Percentiles rank a stretch among this genome's conserved stretches.
Evolutionary conservation across 768 basidiomycete genomes (phyloP).

Genomic region (Kwoniella europaea): DNA sequence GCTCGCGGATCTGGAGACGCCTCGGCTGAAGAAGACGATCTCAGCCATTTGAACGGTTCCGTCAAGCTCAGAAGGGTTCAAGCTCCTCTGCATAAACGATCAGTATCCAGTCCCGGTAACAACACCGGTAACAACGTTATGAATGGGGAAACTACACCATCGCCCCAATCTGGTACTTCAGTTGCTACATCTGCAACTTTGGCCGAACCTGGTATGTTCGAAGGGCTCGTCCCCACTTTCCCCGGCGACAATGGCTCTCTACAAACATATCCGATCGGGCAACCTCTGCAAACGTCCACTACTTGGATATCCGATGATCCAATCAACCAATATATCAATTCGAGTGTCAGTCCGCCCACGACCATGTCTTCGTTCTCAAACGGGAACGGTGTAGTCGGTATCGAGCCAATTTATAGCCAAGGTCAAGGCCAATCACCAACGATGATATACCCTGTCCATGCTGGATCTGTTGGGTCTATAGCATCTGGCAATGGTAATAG

Average conservation of each 20-base stretch:
- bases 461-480: constrained; percentile 1
- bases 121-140: not conserved
- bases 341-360: constrained; percentile 11
- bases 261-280: not conserved
- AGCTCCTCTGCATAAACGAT: constrained; percentile 17
- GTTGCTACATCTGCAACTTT: constrained; percentile 33
- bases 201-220: constrained; percentile 32
- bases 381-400: not conserved
- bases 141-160: constrained; percentile 22
- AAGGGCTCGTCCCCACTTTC: constrained; percentile 38
- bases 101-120: constrained; percentile 14
- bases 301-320: constrained; percentile 26
- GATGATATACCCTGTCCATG: not conserved
- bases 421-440: constrained; percentile 7
- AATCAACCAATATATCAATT: constrained; percentile 15
- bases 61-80: constrained; percentile 44
- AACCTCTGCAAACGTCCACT: constrained; percentile 10
- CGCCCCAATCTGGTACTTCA: constrained; percentile 23
- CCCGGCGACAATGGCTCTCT: constrained; percentile 15
- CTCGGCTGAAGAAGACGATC: constrained; percentile 50
- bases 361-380: constrained; percentile 3
- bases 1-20: not conserved
- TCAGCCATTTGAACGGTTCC: constrained; percentile 47
- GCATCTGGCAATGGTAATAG: not conserved
- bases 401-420: not conserved